Base-by-base conservation (phyloP, 768 basidiomycete species). In the Suillus weaverae region DNA sequence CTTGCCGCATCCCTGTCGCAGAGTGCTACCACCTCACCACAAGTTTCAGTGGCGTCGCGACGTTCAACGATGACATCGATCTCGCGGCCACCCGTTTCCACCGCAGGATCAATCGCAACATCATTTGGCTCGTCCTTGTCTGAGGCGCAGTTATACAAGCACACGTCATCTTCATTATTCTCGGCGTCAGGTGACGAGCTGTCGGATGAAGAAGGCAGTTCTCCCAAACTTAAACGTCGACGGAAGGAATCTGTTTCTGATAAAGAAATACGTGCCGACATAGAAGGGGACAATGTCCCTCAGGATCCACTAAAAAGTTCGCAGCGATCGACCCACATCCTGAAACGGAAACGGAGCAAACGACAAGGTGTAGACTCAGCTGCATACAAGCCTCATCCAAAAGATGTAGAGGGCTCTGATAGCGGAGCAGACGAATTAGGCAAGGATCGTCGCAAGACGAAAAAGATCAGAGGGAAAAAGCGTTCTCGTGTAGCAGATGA, bases 301-400 rank as follows among this genome's bases (percentile, higher is more conserved):
- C 60, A 33, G 39, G 36, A 57, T 57, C 26, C 32, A 54, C 14
- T 39, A 60, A 46, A 32, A 41, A 36, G 41, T 59, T 35, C 33
- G 41, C 51, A 18, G 48, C 35, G 13, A 38, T 57, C 14, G 69
- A 36, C 41, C 62, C 36, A 22, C 22, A 51, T 36, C 41, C 36
- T 60, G 14, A 61, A 48, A 20, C 26, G 67, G 56, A 68, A 72
- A 30, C 66, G 71, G 11, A 68, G 71, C 63, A 77, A 70, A 66
- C 72, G 77, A 36, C 73, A 81, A n/a, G 69, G 70, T 43, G 63
- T 53, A 32, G 81, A 82, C 64, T 73, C 70, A 9, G 66, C 73
- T 20, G 77, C 78, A 18, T 83, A 81, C 69, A 74, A 80, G 55
- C 82, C 81, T 4, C 71, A 68, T 4, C 71, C 72, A 2, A 76